These are phyloP conservation scores for Nakazawaea wyomingensis DNA, from an alignment of 805 yeast species.

Conservation along the genomic window DNA sequence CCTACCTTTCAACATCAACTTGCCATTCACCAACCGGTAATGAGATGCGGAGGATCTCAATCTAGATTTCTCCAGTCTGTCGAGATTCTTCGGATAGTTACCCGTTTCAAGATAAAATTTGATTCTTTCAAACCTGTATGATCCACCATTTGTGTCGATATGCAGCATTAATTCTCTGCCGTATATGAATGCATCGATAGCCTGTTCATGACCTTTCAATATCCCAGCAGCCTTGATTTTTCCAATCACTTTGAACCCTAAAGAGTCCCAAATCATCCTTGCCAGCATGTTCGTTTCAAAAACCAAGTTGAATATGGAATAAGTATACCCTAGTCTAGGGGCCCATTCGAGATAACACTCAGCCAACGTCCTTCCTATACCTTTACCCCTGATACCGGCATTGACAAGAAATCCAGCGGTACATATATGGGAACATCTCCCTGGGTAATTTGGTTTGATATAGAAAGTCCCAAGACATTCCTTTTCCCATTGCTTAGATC, in stretches of 20 bases:
- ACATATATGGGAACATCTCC: constrained; percentile 89
- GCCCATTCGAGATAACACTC: constrained; percentile 92
- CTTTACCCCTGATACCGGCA: constrained; percentile 88
- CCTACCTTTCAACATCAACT: constrained; percentile 66
- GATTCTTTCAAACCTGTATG: constrained; percentile 70
- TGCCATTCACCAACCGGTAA: constrained; percentile 67
- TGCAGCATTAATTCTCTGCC: constrained; percentile 70
- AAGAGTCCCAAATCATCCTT: constrained; percentile 67
- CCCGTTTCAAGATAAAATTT: constrained; percentile 77
- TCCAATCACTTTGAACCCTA: constrained; percentile 75
- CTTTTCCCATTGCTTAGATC: constrained; percentile 78
- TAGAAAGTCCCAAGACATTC: constrained; percentile 87
- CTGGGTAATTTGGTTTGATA: constrained; percentile 86
- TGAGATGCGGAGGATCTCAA: constrained; percentile 75
- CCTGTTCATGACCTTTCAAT: constrained; percentile 73
- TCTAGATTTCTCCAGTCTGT: constrained; percentile 83
- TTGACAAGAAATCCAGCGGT: constrained; percentile 85
- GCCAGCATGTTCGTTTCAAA: constrained; percentile 88
- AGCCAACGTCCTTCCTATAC: constrained; percentile 80
- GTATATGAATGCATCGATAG: constrained; percentile 84
- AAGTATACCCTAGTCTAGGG: constrained; percentile 79
- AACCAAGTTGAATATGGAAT: constrained; percentile 76
- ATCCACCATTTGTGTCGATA: constrained; percentile 43
- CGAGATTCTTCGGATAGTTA: constrained; percentile 76
- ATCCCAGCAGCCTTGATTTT: constrained; percentile 84